Evolutionary conservation across 768 basidiomycete species (phyloP), one percentile per base, ranked within the genome.

Genomic region (Auricularia sp.): DNA sequence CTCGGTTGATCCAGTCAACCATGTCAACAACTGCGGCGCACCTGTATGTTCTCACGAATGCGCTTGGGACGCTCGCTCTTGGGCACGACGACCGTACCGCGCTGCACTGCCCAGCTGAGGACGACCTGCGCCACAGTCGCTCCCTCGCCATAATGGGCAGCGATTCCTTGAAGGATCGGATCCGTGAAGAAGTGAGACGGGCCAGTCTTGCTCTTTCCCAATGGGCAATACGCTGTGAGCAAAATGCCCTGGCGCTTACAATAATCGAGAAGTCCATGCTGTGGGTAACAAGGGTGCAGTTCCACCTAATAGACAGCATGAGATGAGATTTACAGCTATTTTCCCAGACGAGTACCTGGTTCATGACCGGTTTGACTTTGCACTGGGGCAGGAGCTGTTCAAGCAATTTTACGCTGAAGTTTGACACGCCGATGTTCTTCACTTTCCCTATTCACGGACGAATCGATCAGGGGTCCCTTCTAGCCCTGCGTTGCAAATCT

Each of bases 261-360:
- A 67, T 83, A 81, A 54, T 77, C 73, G 58, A 85, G 70, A 47
- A 90, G 75, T 12, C 83, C 79, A 36, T 81, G 76, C 68, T 90
- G 85, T 4, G 83, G 80, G 66, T 87, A 79, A 74, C 85, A 87
- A 5, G 88, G 88, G 73, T 91, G 90, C 2, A 84, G 73, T 68
- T 82, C 81, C 56, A 80, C 70, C 68, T 78, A 69, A 36, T 43
- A 5, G 16, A 42, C 33, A 36, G n/a, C 56, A 35, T 11, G 18
- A 33, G 53, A 34, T 6, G 33, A 29, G 47, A 61, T 3, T 47
- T 36, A 36, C 34, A 61, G 7, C 35, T 12, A 42, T 59, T 39
- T 44, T 61, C 62, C 69, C 71, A 70, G 21, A 16, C 21, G 74
- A 86, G 84, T n/a, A 87, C 80, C 72, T 90, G 88, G 69, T 90